These are phyloP conservation scores for Ballota nigra DNA, from an alignment of 257 asterid species.

Conservation along the genomic window DNA sequence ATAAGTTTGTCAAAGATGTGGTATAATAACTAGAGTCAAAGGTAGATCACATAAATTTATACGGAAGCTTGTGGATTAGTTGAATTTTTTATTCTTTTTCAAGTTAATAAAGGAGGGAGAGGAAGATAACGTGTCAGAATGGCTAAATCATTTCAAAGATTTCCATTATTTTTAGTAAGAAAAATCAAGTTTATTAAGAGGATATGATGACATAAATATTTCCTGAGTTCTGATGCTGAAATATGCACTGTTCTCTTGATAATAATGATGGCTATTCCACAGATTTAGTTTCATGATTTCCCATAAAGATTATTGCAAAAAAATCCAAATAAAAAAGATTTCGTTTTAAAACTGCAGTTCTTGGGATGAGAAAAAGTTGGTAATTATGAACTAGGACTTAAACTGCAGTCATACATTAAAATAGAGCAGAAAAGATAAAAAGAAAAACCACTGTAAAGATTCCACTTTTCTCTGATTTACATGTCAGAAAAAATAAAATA, in stretches of 20 bases:
- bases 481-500: constrained; percentile 39
- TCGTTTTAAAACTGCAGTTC: constrained; percentile 41
- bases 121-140: constrained; percentile 41
- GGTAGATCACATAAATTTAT: constrained; percentile 17
- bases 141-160: constrained; percentile 37
- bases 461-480: constrained; percentile 37
- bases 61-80: neutral
- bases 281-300: constrained; percentile 27
- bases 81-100: neutral
- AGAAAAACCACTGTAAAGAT: constrained; percentile 50
- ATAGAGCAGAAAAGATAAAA: constrained; percentile 21
- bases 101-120: neutral
- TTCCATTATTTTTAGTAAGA: constrained; percentile 16
- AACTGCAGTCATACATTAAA: constrained; percentile 33
- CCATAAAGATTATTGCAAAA: constrained; percentile 38
- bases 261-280: constrained; percentile 15
- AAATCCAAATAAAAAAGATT: neutral
- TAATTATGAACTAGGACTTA: constrained; percentile 36
- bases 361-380: constrained; percentile 56
- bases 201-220: constrained; percentile 23
- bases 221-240: constrained; percentile 44
- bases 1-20: neutral
- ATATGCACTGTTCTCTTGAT: constrained; percentile 33
- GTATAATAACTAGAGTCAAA: constrained; percentile 18
- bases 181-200: constrained; percentile 1